Evolutionary conservation across 2,329 filamentous ascomycete species (phyloP), one percentile per base, ranked within the genome.

Genomic region (Alternaria ethzedia): DNA sequence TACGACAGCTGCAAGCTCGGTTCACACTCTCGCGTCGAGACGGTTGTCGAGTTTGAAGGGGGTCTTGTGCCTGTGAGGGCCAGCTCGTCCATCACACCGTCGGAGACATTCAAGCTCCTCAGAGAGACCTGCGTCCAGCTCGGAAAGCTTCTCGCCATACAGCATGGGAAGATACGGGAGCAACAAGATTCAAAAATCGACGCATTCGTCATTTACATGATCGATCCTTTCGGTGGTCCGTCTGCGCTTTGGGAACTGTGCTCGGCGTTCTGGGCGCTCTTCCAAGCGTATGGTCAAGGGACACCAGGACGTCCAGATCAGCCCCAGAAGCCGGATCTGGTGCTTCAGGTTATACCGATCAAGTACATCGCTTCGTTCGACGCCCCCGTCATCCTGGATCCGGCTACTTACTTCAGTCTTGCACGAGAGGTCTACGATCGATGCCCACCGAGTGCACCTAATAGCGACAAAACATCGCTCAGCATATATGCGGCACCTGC

Each of bases 381-480:
- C 2, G 85, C 85, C 3, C 80, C 94, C 13, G 86, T 89, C 1
- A 84, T 91, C n/a, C 86, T 89, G 2, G 83, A 87, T 2, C 86
- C 88, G 0, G 76, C 80, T 6, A 88, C 90, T 13, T 87, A 91
- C 70, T 82, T 83, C 47, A 86, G 83, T 59, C 82, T 94, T 15
- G 91, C 90, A 17, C 84, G 93, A 63, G 91, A 95, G 78, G 87
- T 91, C 3, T 96, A 95, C 71, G 91, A 94, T 74, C 88, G 92
- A 6, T 94, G 91, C 72, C 85, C 86, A 5, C 84, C 85, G 4
- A 82, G 81, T 44, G 59, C 74, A 10, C 68, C 73, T 3, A 75
- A 72, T 43, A 67, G 70, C 13, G 75, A 77, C 59, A 77, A 76
- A 45, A 74, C 11, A 78, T 86, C 59, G 83, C 87, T 87, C 15